Evolutionary conservation across 768 basidiomycete genomes (phyloP), one percentile per base, ranked within the genome.

Genomic region (Suillus tomentosus): DNA sequence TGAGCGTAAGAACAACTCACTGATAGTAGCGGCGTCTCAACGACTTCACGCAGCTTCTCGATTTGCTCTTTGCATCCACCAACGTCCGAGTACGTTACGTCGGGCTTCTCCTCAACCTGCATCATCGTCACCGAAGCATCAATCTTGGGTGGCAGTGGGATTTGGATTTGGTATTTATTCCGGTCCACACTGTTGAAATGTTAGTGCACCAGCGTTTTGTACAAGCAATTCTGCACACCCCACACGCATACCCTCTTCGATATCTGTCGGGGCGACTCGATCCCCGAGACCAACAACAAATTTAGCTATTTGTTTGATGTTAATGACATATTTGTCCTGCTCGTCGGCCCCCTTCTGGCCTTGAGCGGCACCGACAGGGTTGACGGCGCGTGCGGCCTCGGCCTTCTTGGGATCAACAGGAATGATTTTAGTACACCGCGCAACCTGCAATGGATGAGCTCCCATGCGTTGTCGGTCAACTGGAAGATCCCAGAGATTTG

Each of bases 231-330:
- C 19, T 34, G 68, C 93, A 73, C 73, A 98, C 96, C 96, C 97
- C 47, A 99, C 97, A 61, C 97, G 90, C 97, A 99, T 99, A n/a
- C 97, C 97, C 81, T 99, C 97, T 76, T 99, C 97, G 61, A 99
- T 95, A 80, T 99, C 97, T 3, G 96, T 97, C 13, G 95, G 93
- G 27, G 97, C 94, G 2, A 99, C 95, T 48, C 95, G 90, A 69
- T 99, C 97, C 22, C 95, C 96, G 5, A 99, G 80, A 22, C 95
- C 97, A 50, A 99, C 97, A 11, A 99, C 97, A 74, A 98, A 99
- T 79, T 99, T 99, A 10, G 97, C 97, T 73, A 99, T 97, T 80
- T 99, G 97, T 77, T 98, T 97, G 78, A 99, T 96, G 75, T 96
- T 97, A 78, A 99, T 99, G 71, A 99, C 94, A 78, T 99, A 99